Percentiles rank a stretch among this genome's conserved stretches.
These are phyloP conservation scores for Aspergillus sparsus DNA, from an alignment of 495 filamentous ascomycete species.

Conservation along the genomic window DNA sequence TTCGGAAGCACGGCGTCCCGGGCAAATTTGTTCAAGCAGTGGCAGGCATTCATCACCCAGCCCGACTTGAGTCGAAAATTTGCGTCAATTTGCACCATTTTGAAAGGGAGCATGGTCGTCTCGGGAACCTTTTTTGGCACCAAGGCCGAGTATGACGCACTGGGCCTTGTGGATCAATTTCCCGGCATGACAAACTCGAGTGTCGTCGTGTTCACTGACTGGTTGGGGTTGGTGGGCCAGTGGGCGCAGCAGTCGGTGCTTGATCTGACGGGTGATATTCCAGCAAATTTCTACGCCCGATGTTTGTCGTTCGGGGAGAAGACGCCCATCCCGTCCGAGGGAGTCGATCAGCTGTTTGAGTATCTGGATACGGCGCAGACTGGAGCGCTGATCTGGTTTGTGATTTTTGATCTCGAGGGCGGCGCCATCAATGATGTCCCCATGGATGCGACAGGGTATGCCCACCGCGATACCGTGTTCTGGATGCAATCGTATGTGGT, in stretches of 20 bases:
- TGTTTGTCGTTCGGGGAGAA: constrained; percentile 51
- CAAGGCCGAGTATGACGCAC: constrained; percentile 37
- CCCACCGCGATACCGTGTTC: not conserved
- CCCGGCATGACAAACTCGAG: constrained; percentile 32
- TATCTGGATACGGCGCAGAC: not conserved
- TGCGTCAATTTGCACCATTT: constrained; percentile 39
- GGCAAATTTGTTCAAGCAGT: constrained; percentile 39
- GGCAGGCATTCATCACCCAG: constrained; percentile 40
- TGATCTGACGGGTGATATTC: constrained; percentile 32
- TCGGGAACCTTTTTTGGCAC: constrained; percentile 46
- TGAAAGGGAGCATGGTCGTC: constrained; percentile 34
- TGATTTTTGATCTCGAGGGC: not conserved
- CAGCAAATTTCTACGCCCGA: constrained; percentile 48
- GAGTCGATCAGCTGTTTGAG: constrained; percentile 37
- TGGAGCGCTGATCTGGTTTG: not conserved
- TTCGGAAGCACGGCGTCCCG: constrained; percentile 35
- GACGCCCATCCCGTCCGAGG: constrained; percentile 38
- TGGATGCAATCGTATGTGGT: not conserved
- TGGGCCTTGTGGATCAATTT: constrained; percentile 34
- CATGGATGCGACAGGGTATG: not conserved
- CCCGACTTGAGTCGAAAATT: constrained; percentile 56
- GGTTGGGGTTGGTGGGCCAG: constrained; percentile 53
- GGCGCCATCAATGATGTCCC: not conserved
- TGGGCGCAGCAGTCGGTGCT: constrained; percentile 48
- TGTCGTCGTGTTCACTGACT: constrained; percentile 52